Base-by-base conservation (phyloP, 2,329 filamentous ascomycete genomes). In the Arthrobotrys sphaeroides region DNA sequence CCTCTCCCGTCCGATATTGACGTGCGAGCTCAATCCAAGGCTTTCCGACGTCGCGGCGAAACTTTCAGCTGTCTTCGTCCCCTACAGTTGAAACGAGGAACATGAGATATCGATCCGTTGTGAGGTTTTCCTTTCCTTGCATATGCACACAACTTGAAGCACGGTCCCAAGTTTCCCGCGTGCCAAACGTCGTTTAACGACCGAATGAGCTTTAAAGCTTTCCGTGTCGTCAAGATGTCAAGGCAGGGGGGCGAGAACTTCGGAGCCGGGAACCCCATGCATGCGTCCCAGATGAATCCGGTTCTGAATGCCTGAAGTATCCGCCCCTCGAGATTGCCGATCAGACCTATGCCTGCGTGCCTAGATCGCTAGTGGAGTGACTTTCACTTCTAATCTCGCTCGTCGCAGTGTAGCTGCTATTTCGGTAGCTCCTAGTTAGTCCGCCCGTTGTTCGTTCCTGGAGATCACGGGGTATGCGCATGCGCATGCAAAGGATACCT, bases 221-320 rank as follows among this genome's bases (percentile, higher is more conserved):
- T 45, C 26, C 47, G 49, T 28, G 22, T 60, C 64, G 43, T 51
- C 47, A 51, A 53, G 51, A 62, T 22, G 55, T 43, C 47, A 65
- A 42, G 36, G 45, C 43, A 53, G 55, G 55, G 66, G 45, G 51
- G 12, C n/a, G n/a, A n/a, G 13, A 64, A 47, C 38, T 33, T 36
- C 59, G 57, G 67, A 72, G 62, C 67, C 38, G 59, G 67, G 67
- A 65, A 65, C 13, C 47, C 67, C 59, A 72, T 72, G 59, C 67
- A 72, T 64, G 42, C 43, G 47, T 38, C 38, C 66, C 26, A 65
- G 57, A 43, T 66, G 42, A 61, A 55, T 67, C 42, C 40, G 36
- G 61, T 43, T 66, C 69, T 55, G 69, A 51, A 64, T 64, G 43
- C 61, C 47, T 36, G 26, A 62, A 33, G 59, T 28, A 59, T 64